phyloP scores from a whole-genome alignment of 140 eudicot genomes.

The Oenanthe javanica region DNA sequence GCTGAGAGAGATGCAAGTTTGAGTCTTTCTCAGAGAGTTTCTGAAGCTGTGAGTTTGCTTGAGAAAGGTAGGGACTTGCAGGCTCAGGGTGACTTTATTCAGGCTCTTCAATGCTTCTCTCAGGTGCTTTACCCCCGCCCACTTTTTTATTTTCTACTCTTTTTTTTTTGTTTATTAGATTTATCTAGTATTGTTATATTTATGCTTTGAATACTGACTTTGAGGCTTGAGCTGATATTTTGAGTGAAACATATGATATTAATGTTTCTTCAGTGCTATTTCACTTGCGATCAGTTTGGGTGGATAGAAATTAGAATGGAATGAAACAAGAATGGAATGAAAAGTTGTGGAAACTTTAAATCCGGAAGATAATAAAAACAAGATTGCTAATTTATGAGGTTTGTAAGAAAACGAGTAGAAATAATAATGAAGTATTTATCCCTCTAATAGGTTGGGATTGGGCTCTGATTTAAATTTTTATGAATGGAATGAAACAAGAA shows the following conservation, averaged over 20 bases:
- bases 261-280: not conserved
- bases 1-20: constrained; percentile 40
- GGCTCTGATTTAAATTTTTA: no score
- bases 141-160: no score
- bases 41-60: constrained; percentile 41
- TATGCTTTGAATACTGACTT: not conserved
- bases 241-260: not conserved
- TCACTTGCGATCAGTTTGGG: not conserved
- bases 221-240: no score
- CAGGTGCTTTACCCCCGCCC: constrained; percentile 18
- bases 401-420: no score
- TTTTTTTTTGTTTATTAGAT: not conserved
- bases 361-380: not conserved
- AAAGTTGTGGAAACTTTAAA: not conserved
- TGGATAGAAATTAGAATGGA: not conserved
- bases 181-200: not conserved
- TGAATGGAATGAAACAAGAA: not conserved
- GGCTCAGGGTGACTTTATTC: constrained; percentile 41
- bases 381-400: not conserved
- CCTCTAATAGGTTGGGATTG: not conserved
- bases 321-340: not conserved
- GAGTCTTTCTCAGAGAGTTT: constrained; percentile 32
- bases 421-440: not conserved
- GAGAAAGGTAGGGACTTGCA: constrained; percentile 44
- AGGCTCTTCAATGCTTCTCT: constrained; percentile 44